Percentiles rank a stretch among this genome's conserved stretches.
Conservation (phyloP, 2,329 filamentous ascomycete genomes). For the Aspergillus udagawae region DNA sequence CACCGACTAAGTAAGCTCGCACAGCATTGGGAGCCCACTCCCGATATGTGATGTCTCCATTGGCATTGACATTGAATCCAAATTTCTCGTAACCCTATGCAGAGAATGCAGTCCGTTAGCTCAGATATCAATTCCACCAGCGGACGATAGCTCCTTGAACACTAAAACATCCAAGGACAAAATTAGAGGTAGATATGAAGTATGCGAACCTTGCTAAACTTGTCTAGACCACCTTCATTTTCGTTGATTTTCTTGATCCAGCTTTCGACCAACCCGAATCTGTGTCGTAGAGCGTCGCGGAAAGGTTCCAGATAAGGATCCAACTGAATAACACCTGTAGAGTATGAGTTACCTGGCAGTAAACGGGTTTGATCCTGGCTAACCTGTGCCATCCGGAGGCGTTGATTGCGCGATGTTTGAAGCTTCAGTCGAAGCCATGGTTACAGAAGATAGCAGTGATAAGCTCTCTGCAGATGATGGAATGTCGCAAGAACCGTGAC, state of each 20-base stretch:
- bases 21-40: slow-evolving; percentile 95
- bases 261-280: slow-evolving; percentile 73
- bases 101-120: slow-evolving; percentile 3
- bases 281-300: slow-evolving; percentile 67
- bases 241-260: slow-evolving; percentile 85
- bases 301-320: slow-evolving; percentile 91
- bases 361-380: slow-evolving; percentile 6
- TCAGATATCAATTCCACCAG: neutral
- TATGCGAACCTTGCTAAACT: slow-evolving; percentile 72
- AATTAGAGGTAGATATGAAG: neutral
- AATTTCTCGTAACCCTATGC: slow-evolving; percentile 76
- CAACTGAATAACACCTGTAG: slow-evolving; percentile 73
- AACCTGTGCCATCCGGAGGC: slow-evolving; percentile 28
- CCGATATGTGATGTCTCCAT: slow-evolving; percentile 83
- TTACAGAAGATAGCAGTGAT: neutral
- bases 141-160: no score
- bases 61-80: slow-evolving; percentile 74
- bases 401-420: slow-evolving; percentile 2
- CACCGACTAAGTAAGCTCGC: slow-evolving; percentile 81
- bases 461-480: neutral
- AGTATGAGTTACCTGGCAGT: slow-evolving; percentile 2
- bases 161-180: neutral
- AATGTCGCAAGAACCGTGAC: neutral
- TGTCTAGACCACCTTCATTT: slow-evolving; percentile 81
- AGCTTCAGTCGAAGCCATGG: slow-evolving; percentile 18